phyloP scores from a whole-genome alignment of 2,329 filamentous ascomycete genomes.

The Lecanicillium sp. region DNA sequence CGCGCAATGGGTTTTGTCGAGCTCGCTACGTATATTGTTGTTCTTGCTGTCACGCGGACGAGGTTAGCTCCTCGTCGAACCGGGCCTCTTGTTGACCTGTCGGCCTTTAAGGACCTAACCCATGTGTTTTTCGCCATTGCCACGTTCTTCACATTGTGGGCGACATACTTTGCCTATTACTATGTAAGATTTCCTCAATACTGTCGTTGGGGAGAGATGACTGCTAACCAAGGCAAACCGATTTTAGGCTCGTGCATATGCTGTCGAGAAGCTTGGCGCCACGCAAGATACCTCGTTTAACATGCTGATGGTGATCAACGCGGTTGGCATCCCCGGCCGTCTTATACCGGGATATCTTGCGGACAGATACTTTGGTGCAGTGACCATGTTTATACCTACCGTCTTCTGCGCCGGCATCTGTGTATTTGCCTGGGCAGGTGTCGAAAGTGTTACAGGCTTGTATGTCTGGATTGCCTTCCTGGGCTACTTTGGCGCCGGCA shows the following conservation, averaged over 20 bases:
- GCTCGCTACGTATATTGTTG: conserved; percentile 31
- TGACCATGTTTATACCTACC: conserved; percentile 47
- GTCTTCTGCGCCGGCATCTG: conserved; percentile 37
- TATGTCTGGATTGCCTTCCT: conserved; percentile 58
- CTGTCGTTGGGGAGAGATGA: background rate
- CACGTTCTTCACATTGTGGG: conserved; percentile 36
- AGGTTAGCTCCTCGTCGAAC: conserved; percentile 39
- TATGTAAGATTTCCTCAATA: no score
- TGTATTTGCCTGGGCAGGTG: conserved; percentile 46
- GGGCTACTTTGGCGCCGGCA: conserved; percentile 54
- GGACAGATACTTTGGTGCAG: conserved; percentile 43
- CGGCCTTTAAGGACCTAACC: conserved; percentile 40
- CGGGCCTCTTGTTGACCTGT: conserved; percentile 42
- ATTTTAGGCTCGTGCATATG: conserved; percentile 28
- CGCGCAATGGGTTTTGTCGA: conserved; percentile 54
- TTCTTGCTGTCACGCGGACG: conserved; percentile 35
- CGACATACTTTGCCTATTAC: conserved; percentile 43
- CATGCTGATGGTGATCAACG: conserved; percentile 53
- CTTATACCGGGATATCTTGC: conserved; percentile 47
- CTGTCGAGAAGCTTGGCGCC: conserved; percentile 34
- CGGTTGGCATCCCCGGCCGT: conserved; percentile 47
- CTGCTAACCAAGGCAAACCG: background rate
- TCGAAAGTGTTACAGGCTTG: conserved; percentile 29
- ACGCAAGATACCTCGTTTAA: conserved; percentile 45
- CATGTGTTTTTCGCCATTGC: conserved; percentile 29